Base-by-base conservation (phyloP, 1,139 yeast species). In the Meyerozyma elateridarum region DNA sequence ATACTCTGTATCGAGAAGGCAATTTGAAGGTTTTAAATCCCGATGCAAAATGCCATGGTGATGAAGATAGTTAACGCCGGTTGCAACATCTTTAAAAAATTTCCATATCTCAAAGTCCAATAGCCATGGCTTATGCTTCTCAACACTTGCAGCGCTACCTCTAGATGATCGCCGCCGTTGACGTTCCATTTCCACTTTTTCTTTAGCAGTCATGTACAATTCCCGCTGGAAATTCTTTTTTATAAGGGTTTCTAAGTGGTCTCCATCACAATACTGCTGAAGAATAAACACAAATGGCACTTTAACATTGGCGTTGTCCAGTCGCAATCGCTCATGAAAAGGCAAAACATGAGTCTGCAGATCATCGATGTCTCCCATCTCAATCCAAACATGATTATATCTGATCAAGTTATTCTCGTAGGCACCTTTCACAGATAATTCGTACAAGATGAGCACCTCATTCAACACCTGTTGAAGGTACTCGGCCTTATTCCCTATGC, bases 321-420 rank as follows among this genome's bases (percentile, higher is more conserved):
- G 14, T 29, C 31, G 5, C 22, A 31, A 19, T 33, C 25, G 15
- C 5, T 36, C 36, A 12, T 30, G 37, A 15, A 40, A 39, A 0
- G 56, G 51, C 15, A 64, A 36, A 26, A 60, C 46, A 32, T 49
- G 58, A 0, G 66, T 48, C 8, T 41, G 36, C 64, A 57, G 64
- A 32, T 70, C 76, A 14, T 76, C 67, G 19, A 79, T 54, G 22
- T 72, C 70, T 17, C 85, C 85, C 50, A 79, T 64, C 49, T 88
- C 96, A 24, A 88, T 57, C 96, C 96, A 88, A 20, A 87, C 95
- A 57, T 88, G 96, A 50, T 87, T 87, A 51, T 88, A 88, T 17
- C 84, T 74, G 15, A 87, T 85, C 44, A 87, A 66, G 51, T 87
- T 85, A 15, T 76, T 58, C 32, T 61, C 67, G 33, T 59, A 59